Conservation (phyloP, 1,284 basidiomycete species). For the Flammula alnicola region DNA sequence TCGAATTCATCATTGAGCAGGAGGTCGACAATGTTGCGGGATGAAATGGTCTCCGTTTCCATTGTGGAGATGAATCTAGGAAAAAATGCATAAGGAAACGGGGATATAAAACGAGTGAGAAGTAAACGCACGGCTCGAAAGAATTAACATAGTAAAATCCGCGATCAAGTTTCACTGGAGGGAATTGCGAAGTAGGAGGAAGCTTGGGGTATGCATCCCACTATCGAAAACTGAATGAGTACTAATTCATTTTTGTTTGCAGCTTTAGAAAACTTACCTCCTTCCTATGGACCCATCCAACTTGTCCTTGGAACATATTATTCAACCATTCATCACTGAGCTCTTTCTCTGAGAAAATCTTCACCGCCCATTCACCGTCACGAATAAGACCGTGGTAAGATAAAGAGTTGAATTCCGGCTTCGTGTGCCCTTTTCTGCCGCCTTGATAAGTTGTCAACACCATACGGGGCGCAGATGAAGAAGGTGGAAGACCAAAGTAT, state of each 20-base stretch:
- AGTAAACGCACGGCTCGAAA: slow-evolving; percentile 74
- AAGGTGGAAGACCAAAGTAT: slow-evolving; percentile 70
- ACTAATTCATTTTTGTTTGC: slow-evolving; percentile 1
- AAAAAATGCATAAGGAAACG: slow-evolving; percentile 5
- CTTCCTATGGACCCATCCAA: slow-evolving; percentile 86
- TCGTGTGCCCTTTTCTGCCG: slow-evolving; percentile 40
- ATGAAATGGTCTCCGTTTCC: slow-evolving; percentile 89
- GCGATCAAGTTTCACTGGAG: slow-evolving; percentile 75
- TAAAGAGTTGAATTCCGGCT: slow-evolving; percentile 87
- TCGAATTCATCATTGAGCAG: slow-evolving; percentile 72
- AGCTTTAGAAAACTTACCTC: slow-evolving; percentile 52
- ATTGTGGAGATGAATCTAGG: slow-evolving; percentile 80
- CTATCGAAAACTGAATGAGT: slow-evolving; percentile 38
- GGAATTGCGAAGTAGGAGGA: slow-evolving; percentile 69
- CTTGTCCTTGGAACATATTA: slow-evolving; percentile 64
- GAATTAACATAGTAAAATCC: slow-evolving; percentile 90
- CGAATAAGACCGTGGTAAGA: slow-evolving; percentile 78
- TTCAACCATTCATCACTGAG: slow-evolving; percentile 74
- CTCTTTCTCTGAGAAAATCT: slow-evolving; percentile 81
- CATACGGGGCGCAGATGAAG: slow-evolving; percentile 59
- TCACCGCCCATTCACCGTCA: slow-evolving; percentile 73
- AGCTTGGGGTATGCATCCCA: slow-evolving; percentile 82
- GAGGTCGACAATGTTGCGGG: slow-evolving; percentile 83
- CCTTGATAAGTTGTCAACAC: slow-evolving; percentile 78
- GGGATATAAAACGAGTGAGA: slow-evolving; percentile 2